Base-by-base conservation (phyloP, 108 stramenopile genomes). In the Epipyxis sp. region DNA sequence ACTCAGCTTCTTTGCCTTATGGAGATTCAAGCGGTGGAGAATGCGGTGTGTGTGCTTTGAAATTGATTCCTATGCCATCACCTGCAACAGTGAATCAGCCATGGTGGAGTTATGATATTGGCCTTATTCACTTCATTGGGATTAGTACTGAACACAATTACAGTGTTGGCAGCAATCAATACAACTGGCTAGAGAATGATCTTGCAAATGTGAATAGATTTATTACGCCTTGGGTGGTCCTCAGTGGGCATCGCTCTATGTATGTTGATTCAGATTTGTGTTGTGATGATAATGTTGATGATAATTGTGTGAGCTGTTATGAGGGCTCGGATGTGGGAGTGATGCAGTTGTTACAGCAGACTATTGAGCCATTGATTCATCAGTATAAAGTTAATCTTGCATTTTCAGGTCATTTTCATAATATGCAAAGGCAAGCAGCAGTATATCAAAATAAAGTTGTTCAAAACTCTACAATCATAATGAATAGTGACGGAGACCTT, bases 171-270 rank as follows among this genome's bases (percentile, higher is more conserved):
- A 13, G 13, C 20, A 6, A 6, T 50, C 78, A 79, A 58, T 35
- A 76, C 80, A 29, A 39, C 30, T 84, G 78, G 41, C 72, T 85
- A 40, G 25, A 80, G 35, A 45, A 1, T 13, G 82, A 83, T 54
- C 44, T 85, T 1, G 65, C 83, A 65, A 20, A 59, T 16, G 74
- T 80, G n/a, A 77, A 85, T 79, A 79, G 84, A 42, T 59, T 42
- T 42, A 40, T 69, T 27, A 85, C 84, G 27, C 84, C 84, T 37
- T 85, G 83, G 83, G 2, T 85, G 27, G 80, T 85, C 32, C 67
- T 85, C 16, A 61, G 80, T 35, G 84, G 83, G 1, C 84, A 85
- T 71, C 83, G 84, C 1, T 80, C 84, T 1, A 82, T 85, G 80
- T 85, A 85, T 59, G 76, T 85, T 27, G 78, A 69, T 41, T 50